Base-by-base conservation (phyloP, 441 rosid species). In the Populus trichocarpa region DNA sequence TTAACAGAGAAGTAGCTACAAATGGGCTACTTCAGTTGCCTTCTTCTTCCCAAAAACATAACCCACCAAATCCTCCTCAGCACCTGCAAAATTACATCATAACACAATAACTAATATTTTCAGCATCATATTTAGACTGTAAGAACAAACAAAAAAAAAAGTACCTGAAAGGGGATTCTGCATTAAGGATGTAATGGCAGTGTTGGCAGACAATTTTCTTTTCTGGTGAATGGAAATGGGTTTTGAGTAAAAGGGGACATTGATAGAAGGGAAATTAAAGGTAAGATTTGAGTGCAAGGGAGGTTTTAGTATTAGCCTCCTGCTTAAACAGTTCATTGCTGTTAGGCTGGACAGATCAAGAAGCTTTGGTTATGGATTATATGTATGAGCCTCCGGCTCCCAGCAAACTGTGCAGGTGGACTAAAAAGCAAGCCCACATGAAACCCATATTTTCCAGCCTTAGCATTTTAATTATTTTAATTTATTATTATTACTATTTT, bases 21-120 rank as follows among this genome's bases (percentile, higher is more conserved):
- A 79, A 81, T 91, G 99, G 87, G 97, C 98, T 64, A 90, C 92
- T 88, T 96, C 94, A n/a, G 99, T 93, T 79, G 97, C 92, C 68
- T 89, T 96, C 90, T 88, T 93, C 85, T 75, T 89, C 78, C 98
- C 98, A 84, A 90, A 79, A 22, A 96, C 74, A 85, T 91, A 96
- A 53, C 95, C 91, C 38, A 89, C 86, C 80, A 96, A 83, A 59
- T 82, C 91, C 86, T 87, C 87, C 76, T 88, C 97, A n/a, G 89
- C 30, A 46, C 94, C 99, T 93, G 85, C 74, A 79, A 67, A 50
- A 46, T 10, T 69, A 61, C 77, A 77, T 59, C 30, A 70, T 50
- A 8, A 50, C 30, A 23, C 2, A 42, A 5, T 20, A 14, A 26
- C 1, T 28, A 12, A 4, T 46, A 50, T 25, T 70, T 33, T 18